phyloP scores from a whole-genome alignment of 257 asterid species.

The Perilla frutescens region DNA sequence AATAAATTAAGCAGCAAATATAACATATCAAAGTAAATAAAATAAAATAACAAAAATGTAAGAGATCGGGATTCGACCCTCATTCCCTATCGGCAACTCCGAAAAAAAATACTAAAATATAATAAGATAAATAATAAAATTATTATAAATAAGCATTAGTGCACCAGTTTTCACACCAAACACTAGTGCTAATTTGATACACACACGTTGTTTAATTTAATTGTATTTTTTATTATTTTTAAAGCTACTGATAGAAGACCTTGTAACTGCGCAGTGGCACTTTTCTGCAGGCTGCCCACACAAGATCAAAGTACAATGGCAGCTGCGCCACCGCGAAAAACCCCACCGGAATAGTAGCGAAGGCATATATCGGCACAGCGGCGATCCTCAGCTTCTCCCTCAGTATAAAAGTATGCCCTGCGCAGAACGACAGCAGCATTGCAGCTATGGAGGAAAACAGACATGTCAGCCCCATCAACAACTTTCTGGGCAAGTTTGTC shows the following conservation, averaged over 20 bases:
- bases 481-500: constrained; percentile 23
- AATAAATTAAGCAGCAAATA: too few relatives aligned
- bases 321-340: constrained; percentile 41
- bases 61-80: too few relatives aligned
- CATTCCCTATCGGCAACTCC: too few relatives aligned
- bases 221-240: too few relatives aligned
- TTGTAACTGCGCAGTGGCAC: constrained; percentile 1
- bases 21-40: too few relatives aligned
- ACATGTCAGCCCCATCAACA: constrained; percentile 51
- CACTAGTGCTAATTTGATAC: too few relatives aligned
- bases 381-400: constrained; percentile 36
- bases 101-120: too few relatives aligned
- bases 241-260: background rate
- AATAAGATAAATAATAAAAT: too few relatives aligned
- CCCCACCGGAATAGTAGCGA: constrained; percentile 51
- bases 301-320: background rate
- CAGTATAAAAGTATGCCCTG: constrained; percentile 61
- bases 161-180: too few relatives aligned
- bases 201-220: too few relatives aligned
- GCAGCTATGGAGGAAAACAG: constrained; percentile 62
- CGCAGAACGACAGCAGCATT: constrained; percentile 56
- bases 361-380: constrained; percentile 50
- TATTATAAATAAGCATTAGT: too few relatives aligned
- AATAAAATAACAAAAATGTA: too few relatives aligned
- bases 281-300: background rate